Conservation (phyloP, 2,329 filamentous ascomycete genomes). For the Hypocrella siamensis region DNA sequence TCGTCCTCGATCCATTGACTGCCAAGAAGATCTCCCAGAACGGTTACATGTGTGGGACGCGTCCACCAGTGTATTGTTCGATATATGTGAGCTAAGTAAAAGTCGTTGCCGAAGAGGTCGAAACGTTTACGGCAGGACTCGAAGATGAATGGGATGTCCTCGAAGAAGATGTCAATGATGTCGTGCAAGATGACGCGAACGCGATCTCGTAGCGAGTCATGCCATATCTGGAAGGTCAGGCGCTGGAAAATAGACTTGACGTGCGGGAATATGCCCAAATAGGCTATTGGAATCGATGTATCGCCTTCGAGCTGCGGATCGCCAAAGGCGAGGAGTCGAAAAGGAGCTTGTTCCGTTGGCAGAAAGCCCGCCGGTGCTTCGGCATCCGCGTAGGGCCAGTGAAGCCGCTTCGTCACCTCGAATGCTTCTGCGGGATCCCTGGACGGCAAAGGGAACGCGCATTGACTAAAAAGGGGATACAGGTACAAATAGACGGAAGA, state of each 20-base stretch:
- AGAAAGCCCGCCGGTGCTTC: constrained; percentile 7
- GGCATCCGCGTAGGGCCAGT: constrained; percentile 20
- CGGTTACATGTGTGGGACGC: constrained; percentile 69
- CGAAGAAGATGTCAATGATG: constrained; percentile 41
- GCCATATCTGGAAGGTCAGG: constrained; percentile 27
- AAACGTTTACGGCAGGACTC: constrained; percentile 60
- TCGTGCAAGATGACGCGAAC: constrained; percentile 40
- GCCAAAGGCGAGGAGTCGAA: constrained; percentile 73
- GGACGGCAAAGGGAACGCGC: constrained; percentile 55
- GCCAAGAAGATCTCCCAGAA: constrained; percentile 81
- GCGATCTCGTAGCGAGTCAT: constrained; percentile 33
- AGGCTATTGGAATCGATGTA: constrained; percentile 54
- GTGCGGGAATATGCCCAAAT: constrained; percentile 38
- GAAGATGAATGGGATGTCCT: constrained; percentile 54
- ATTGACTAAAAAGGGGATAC: constrained; percentile 68
- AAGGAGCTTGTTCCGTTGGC: constrained; percentile 42
- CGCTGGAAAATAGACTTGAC: constrained; percentile 29
- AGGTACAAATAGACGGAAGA: constrained; percentile 71
- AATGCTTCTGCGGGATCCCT: constrained; percentile 17
- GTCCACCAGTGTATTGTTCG: constrained; percentile 72
- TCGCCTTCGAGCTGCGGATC: constrained; percentile 93
- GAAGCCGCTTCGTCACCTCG: constrained; percentile 21
- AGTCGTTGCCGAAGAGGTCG: constrained; percentile 87
- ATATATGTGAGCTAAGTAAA: constrained; percentile 87
- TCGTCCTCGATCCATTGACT: constrained; percentile 86